Percentiles rank a stretch among this genome's conserved stretches.
Evolutionary conservation across 352 stramenopile genomes (phyloP).

Genomic region (Lagenidium giganteum): DNA sequence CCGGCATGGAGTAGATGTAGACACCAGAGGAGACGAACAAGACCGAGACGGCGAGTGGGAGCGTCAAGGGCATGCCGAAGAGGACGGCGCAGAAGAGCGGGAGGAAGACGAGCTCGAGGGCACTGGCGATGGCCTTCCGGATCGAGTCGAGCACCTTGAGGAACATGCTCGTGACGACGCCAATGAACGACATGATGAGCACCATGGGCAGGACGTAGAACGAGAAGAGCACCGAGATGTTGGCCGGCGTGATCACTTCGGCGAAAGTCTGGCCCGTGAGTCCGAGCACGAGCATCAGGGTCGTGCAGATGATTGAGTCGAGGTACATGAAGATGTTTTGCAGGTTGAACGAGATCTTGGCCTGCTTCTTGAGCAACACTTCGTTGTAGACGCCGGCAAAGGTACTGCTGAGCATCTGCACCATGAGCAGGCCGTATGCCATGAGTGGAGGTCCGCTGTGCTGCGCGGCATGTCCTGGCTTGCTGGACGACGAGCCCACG

Average conservation of each 20-base stretch:
- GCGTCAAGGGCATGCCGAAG: slow-evolving; percentile 54
- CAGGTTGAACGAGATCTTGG: slow-evolving; percentile 62
- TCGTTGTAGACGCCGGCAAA: slow-evolving; percentile 85
- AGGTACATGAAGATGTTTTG: slow-evolving; percentile 87
- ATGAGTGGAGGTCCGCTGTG: slow-evolving; percentile 24
- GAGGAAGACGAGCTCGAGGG: slow-evolving; percentile 68
- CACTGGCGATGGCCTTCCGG: slow-evolving; percentile 74
- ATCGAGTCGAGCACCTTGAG: slow-evolving; percentile 78
- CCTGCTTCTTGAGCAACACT: slow-evolving; percentile 73
- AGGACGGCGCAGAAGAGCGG: slow-evolving; percentile 56
- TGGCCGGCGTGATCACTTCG: slow-evolving; percentile 39
- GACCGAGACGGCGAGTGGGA: slow-evolving; percentile 51
- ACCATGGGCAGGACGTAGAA: slow-evolving; percentile 72
- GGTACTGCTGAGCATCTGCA: slow-evolving; percentile 78
- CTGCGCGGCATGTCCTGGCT: neutral
- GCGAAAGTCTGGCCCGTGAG: slow-evolving; percentile 64
- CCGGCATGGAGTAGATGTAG: slow-evolving; percentile 75
- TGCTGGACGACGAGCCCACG: slow-evolving; percentile 20
- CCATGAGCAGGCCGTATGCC: slow-evolving; percentile 53
- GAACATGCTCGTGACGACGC: slow-evolving; percentile 78
- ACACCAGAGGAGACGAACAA: slow-evolving; percentile 64
- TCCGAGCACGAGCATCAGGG: slow-evolving; percentile 57
- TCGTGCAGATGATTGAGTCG: slow-evolving; percentile 71
- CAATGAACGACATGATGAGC: slow-evolving; percentile 80
- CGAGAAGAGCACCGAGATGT: slow-evolving; percentile 63